Evolutionary conservation across 352 stramenopile species (phyloP).

Genomic region (Phytophthora sp.): DNA sequence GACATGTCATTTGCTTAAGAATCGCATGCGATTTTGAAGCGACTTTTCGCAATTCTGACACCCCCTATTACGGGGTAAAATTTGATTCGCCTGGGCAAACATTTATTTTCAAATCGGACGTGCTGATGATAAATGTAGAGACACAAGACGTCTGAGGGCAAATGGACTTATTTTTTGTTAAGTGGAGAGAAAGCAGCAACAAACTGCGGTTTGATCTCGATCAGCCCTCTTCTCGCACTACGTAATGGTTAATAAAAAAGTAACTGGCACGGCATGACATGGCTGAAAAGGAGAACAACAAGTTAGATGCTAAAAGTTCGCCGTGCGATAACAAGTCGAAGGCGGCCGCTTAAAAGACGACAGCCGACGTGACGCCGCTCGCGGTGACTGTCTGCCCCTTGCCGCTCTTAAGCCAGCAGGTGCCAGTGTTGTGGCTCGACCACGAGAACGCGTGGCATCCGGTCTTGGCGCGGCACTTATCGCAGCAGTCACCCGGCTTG

Average conservation of each 20-base stretch:
- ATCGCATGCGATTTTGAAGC: too few relatives aligned
- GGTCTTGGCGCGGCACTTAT: constrained; percentile 20
- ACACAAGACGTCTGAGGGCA: too few relatives aligned
- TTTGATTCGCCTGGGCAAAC: too few relatives aligned
- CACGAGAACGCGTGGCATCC: constrained; percentile 42
- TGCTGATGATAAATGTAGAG: too few relatives aligned
- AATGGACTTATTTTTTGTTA: constrained; percentile 16
- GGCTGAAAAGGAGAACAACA: background rate
- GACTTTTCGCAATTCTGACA: too few relatives aligned
- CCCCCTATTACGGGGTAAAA: too few relatives aligned
- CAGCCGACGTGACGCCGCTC: constrained; percentile 37
- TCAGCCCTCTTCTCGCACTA: too few relatives aligned
- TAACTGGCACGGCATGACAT: constrained; percentile 8
- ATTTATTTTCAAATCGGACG: too few relatives aligned
- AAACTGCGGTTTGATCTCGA: too few relatives aligned
- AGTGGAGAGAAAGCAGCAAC: too few relatives aligned
- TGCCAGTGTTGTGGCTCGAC: constrained; percentile 30
- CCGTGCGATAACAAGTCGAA: background rate
- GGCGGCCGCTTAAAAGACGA: constrained; percentile 20
- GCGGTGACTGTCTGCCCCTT: constrained; percentile 25
- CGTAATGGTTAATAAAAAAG: too few relatives aligned
- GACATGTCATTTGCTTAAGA: too few relatives aligned
- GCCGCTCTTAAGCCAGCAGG: constrained; percentile 34
- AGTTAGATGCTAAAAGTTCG: constrained; percentile 1
- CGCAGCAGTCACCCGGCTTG: constrained; percentile 35